Evolutionary conservation across 2,329 filamentous ascomycete species (phyloP).

Genomic region (Phialophora verrucosa): DNA sequence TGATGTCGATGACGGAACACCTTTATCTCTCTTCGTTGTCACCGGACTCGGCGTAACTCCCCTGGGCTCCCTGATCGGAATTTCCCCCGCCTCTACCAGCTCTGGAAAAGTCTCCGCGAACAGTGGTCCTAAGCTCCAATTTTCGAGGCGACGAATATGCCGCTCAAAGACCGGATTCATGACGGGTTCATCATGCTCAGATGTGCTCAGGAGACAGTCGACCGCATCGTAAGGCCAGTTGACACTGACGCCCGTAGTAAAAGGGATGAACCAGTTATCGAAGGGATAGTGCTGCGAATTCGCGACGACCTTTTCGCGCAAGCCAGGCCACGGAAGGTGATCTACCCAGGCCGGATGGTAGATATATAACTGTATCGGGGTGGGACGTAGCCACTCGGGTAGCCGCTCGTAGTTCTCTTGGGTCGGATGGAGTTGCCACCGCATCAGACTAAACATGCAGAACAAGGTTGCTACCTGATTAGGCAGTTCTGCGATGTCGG

Average conservation of each 20-base stretch:
- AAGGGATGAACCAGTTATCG: conserved; percentile 83
- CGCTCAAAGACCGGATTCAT: conserved; percentile 88
- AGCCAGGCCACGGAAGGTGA: conserved; percentile 76
- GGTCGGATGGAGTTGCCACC: conserved; percentile 82
- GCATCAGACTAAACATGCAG: conserved; percentile 84
- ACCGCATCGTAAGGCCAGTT: conserved; percentile 84
- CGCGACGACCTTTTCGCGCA: conserved; percentile 70
- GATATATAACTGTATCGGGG: conserved; percentile 67
- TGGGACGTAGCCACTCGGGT: conserved; percentile 73
- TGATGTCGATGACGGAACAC: background rate
- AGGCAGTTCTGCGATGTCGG: conserved; percentile 75
- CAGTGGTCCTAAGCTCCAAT: conserved; percentile 77
- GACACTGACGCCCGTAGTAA: conserved; percentile 73
- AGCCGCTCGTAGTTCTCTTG: conserved; percentile 78
- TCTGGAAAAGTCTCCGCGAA: conserved; percentile 71
- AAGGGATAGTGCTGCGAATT: conserved; percentile 67
- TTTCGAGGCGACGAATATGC: conserved; percentile 74
- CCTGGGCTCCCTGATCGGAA: conserved; percentile 31
- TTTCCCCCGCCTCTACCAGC: conserved; percentile 52
- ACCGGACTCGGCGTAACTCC: too few species aligned
- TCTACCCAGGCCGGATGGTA: conserved; percentile 83
- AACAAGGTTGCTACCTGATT: conserved; percentile 84
- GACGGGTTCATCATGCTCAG: conserved; percentile 66
- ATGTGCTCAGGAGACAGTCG: conserved; percentile 67
- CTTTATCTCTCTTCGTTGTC: background rate